Percentiles rank a stretch among this genome's conserved stretches.
phyloP scores from a whole-genome alignment of 2,329 filamentous ascomycete species.

The Fusarium sp. region DNA sequence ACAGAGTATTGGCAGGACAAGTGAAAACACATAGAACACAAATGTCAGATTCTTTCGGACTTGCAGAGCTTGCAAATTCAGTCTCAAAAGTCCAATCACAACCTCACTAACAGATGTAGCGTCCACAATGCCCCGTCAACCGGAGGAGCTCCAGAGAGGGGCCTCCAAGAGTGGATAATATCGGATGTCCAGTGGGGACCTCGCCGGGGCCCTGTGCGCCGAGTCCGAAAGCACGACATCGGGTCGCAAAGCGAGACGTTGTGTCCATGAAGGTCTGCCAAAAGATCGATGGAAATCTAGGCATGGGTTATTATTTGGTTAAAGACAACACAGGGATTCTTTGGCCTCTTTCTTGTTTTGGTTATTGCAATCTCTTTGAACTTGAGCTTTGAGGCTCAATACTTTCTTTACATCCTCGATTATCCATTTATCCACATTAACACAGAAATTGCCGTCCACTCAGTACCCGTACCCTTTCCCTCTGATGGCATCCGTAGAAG shows the following conservation, averaged over 20 bases:
- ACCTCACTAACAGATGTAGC: conserved; percentile 9
- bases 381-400: background rate
- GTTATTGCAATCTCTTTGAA: conserved; percentile 12
- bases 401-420: background rate
- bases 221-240: conserved; percentile 24
- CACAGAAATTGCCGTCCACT: conserved; percentile 10
- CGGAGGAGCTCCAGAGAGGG: conserved; percentile 26
- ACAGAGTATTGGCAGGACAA: background rate
- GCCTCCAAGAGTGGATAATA: conserved; percentile 25
- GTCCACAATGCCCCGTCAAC: conserved; percentile 25
- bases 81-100: conserved; percentile 10
- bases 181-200: conserved; percentile 22
- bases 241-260: conserved; percentile 1
- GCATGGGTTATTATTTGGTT: background rate
- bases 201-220: conserved; percentile 22
- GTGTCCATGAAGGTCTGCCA: background rate
- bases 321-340: background rate
- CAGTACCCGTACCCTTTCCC: conserved; percentile 6
- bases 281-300: background rate
- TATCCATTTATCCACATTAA: conserved; percentile 7
- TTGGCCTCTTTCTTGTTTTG: conserved; percentile 15
- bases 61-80: conserved; percentile 10
- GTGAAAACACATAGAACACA: conserved; percentile 4
- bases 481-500: background rate
- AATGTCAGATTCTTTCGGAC: background rate